Evolutionary conservation across 2,329 filamentous ascomycete genomes (phyloP), one percentile per base, ranked within the genome.

Genomic region (Ascochyta rabiei): DNA sequence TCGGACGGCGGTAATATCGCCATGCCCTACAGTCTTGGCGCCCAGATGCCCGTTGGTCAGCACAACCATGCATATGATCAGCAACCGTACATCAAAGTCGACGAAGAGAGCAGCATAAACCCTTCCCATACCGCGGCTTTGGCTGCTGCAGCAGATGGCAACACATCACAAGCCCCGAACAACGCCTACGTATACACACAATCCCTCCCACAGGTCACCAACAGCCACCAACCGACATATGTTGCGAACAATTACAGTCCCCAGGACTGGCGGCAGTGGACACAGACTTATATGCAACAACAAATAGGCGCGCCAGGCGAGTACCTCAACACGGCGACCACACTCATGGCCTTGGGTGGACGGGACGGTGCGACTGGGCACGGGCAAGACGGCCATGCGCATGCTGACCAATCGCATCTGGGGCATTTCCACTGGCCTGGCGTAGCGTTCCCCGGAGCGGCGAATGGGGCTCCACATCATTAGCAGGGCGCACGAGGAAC

Each of bases 291-390:
- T 35, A 72, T 67, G 58, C 63, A 72, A 49, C 64, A 64, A 26
- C 64, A 62, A 34, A 40, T 61, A 28, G 43, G 61, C 43, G 63
- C 68, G 28, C 59, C 66, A 13, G 64, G 68, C 28, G 71, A 75
- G 23, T 74, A 73, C 45, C 61, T 76, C n/a, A 73, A 73, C 53
- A 73, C 70, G 21, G 75, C 75, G 24, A 75, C 66, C 21, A 75
- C 74, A 1, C 68, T 77, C 26, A 75, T 77, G 66, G 68, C 72
- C 2, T 63, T 76, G 8, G 67, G 69, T 5, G 67, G 70, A n/a
- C 66, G 72, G 31, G 71, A 72, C 30, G 55, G 62, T 3, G 58
- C 45, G 5, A 53, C 60, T 5, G 62, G 58, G 3, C 59, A 53
- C 18, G 44, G 38, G 9, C 57, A 61, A 46, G 66, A 68, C 21